Percentiles rank a stretch among this genome's conserved stretches.
Evolutionary conservation across 768 basidiomycete species (phyloP).

Genomic region (Trametes coccinea): DNA sequence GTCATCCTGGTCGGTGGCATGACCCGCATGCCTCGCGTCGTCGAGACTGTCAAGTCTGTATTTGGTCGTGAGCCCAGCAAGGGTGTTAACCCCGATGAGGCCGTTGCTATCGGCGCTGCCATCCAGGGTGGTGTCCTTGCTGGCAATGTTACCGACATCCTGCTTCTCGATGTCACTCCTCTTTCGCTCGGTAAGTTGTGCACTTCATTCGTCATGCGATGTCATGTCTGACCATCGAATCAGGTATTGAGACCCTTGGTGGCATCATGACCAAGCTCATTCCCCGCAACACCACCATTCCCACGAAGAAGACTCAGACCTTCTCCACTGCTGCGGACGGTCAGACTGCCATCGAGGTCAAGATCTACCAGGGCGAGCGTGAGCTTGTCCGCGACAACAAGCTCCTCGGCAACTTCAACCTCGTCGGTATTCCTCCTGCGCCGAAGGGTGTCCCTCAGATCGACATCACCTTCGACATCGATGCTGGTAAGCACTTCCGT

Average conservation of each 20-base stretch:
- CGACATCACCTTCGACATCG: constrained; percentile 94
- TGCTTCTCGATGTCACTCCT: constrained; percentile 94
- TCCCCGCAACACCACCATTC: constrained; percentile 97
- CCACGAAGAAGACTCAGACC: constrained; percentile 98
- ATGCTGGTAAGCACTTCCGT: constrained; percentile 59
- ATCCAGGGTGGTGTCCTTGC: constrained; percentile 98
- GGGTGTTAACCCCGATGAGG: constrained; percentile 99
- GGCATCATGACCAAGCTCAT: constrained; percentile 99
- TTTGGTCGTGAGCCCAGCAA: constrained; percentile 98
- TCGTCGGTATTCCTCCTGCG: constrained; percentile 91
- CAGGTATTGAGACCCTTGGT: constrained; percentile 92
- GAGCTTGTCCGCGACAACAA: constrained; percentile 99
- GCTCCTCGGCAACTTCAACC: constrained; percentile 98
- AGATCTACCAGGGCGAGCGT: constrained; percentile 99
- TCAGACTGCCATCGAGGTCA: constrained; percentile 99
- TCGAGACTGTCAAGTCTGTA: constrained; percentile 88
- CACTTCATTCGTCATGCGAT: neutral
- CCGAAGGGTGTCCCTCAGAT: constrained; percentile 78
- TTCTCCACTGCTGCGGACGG: constrained; percentile 99
- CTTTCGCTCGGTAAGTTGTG: constrained; percentile 80
- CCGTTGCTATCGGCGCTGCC: constrained; percentile 96
- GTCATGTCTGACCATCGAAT: neutral
- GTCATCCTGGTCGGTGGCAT: constrained; percentile 99
- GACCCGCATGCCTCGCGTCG: constrained; percentile 96
- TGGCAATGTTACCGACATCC: constrained; percentile 93